A percentile compares a stretch with the other conserved stretches of the same genome.
Conservation (phyloP, 768 basidiomycete genomes). For the Cytidiella melzeri region DNA sequence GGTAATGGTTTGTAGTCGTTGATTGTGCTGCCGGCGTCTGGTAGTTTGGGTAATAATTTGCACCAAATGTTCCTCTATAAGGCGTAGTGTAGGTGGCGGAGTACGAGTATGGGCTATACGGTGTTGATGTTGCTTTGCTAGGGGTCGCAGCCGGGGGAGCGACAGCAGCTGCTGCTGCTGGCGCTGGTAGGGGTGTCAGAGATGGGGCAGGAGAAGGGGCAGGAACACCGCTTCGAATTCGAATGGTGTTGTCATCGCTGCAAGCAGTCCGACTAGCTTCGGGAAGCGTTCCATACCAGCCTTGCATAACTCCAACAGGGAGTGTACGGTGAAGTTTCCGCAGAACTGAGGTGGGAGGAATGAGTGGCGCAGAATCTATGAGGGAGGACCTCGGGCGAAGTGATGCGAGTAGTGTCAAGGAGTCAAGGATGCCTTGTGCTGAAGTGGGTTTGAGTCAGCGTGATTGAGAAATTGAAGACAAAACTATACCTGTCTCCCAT, state of each 20-base stretch:
- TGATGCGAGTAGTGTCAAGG: constrained; percentile 60
- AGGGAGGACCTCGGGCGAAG: constrained; percentile 59
- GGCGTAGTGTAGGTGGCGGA: constrained; percentile 24
- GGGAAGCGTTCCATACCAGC: constrained; percentile 75
- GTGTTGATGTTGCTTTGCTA: constrained; percentile 8
- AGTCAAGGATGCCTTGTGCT: constrained; percentile 73
- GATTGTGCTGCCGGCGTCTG: constrained; percentile 20
- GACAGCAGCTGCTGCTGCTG: constrained; percentile 23
- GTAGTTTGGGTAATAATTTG: constrained; percentile 27
- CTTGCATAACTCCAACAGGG: constrained; percentile 48
- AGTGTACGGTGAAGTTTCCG: constrained; percentile 68
- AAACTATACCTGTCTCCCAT: constrained; percentile 62
- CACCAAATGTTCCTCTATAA: constrained; percentile 32
- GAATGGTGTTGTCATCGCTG: constrained; percentile 70
- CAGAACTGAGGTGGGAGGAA: constrained; percentile 60
- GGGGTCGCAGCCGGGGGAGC: constrained; percentile 17
- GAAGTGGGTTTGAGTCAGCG: neutral
- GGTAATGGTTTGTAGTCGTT: constrained; percentile 27
- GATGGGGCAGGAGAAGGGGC: constrained; percentile 28
- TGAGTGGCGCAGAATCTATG: constrained; percentile 37
- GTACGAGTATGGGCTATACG: constrained; percentile 20
- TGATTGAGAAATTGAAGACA: neutral
- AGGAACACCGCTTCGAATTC: constrained; percentile 38
- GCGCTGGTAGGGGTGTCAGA: constrained; percentile 21
- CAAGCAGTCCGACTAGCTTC: constrained; percentile 51